These are phyloP conservation scores for Candida nanaspora DNA, from an alignment of 805 yeast genomes.

Conservation along the genomic window DNA sequence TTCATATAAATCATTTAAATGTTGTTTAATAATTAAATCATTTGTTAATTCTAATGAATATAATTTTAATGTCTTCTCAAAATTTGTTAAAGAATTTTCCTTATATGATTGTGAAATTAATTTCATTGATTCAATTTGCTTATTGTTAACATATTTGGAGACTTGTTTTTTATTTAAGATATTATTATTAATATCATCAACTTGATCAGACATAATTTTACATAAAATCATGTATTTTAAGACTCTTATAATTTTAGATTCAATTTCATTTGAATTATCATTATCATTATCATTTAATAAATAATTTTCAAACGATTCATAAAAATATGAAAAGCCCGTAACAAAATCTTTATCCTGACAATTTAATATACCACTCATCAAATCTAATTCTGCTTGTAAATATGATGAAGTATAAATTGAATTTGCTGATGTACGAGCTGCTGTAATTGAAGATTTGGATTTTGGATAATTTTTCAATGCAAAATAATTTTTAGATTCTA, in stretches of 20 bases:
- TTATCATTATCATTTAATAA: slow-evolving; percentile 42
- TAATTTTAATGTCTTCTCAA: slow-evolving; percentile 71
- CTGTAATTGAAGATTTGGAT: slow-evolving; percentile 84
- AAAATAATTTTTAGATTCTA: slow-evolving; percentile 86
- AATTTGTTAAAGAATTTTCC: slow-evolving; percentile 83
- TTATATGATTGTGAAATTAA: slow-evolving; percentile 86
- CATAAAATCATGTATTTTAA: slow-evolving; percentile 89
- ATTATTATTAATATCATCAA: slow-evolving; percentile 83
- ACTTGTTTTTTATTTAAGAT: slow-evolving; percentile 55
- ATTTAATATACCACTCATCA: slow-evolving; percentile 91
- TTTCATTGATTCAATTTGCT: slow-evolving; percentile 92
- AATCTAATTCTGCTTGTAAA: slow-evolving; percentile 88
- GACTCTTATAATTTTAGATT: slow-evolving; percentile 41
- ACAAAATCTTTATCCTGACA: slow-evolving; percentile 96
- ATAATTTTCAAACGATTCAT: slow-evolving; percentile 90
- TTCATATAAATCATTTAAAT: slow-evolving; percentile 88
- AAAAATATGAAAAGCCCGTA: slow-evolving; percentile 92
- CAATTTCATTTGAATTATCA: slow-evolving; percentile 11
- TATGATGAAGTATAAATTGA: slow-evolving; percentile 92
- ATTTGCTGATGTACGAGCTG: slow-evolving; percentile 97
- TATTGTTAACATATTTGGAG: slow-evolving; percentile 42
- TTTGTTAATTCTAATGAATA: slow-evolving; percentile 72
- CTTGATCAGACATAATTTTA: slow-evolving; percentile 84
- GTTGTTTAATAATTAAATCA: slow-evolving; percentile 85
- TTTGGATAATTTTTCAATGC: slow-evolving; percentile 87